These are phyloP conservation scores for Globisporangium middletonii DNA, from an alignment of 352 stramenopile genomes.

Conservation along the genomic window DNA sequence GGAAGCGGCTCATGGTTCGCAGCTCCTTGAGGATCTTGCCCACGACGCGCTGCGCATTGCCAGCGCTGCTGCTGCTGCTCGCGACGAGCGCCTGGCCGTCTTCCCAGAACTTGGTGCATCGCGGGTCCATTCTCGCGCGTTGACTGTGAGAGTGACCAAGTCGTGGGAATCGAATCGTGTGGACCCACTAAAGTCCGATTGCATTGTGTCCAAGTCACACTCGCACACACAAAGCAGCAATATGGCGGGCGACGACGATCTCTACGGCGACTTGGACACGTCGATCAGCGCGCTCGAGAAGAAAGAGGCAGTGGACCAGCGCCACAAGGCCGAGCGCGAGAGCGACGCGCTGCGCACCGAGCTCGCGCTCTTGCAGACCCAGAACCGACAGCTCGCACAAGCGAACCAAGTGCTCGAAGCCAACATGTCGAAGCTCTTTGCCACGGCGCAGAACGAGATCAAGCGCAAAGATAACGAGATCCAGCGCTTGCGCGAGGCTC, in stretches of 20 bases:
- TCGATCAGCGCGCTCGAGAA: conserved; percentile 62
- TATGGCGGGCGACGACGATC: conserved; percentile 35
- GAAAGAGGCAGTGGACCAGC: conserved; percentile 52
- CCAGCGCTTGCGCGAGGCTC: conserved; percentile 43
- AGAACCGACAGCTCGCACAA: conserved; percentile 52
- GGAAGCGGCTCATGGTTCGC: conserved; percentile 64
- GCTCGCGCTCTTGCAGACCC: conserved; percentile 53
- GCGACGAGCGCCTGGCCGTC: conserved; percentile 55
- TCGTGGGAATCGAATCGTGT: no score
- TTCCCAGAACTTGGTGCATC: conserved; percentile 75
- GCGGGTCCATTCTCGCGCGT: conserved; percentile 39
- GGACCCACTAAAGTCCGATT: neutral
- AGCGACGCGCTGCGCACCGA: conserved; percentile 44
- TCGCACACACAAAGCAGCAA: no score
- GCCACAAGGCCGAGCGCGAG: conserved; percentile 46
- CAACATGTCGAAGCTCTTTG: conserved; percentile 75
- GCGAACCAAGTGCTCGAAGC: conserved; percentile 53
- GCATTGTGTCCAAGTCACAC: no score
- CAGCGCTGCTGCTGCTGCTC: neutral
- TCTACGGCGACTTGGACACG: conserved; percentile 81
- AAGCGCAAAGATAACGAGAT: conserved; percentile 78
- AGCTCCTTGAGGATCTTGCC: conserved; percentile 70
- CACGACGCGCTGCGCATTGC: conserved; percentile 19
- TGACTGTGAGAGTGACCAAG: no score
- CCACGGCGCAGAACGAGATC: conserved; percentile 68